Base-by-base conservation (phyloP, 176 grass and related monocot species). In the Miscanthus lutarioriparius region DNA sequence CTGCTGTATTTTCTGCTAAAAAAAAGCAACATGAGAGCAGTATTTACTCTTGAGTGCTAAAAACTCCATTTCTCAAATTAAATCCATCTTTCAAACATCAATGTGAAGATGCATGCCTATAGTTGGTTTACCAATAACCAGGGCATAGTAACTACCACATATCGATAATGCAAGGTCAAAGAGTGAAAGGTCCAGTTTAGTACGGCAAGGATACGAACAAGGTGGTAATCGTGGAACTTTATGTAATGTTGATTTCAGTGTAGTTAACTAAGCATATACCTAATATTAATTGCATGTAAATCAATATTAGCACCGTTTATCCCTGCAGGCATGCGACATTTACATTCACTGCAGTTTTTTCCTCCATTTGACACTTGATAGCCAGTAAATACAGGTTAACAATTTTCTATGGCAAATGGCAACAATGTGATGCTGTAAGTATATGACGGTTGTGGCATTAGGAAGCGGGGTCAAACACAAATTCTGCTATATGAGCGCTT, bases 271-370 rank as follows among this genome's bases (percentile, higher is more conserved):
- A 77, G 64, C 33, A 10, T 40, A 70, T 47, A 25, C 4, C 9
- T 7, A 78, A 22, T 25, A 23, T 45, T 20, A 44, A 75, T 75
- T 69, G 33, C 28, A 72, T 67, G 56, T 27, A 9, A 61, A 82
- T 72, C 27, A 43, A 77, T 10, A 80, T 39, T 76, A 82, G 10
- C 54, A 82, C 15, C 3, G 44, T 82, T 71, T 80, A 15, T 78
- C 15, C 64, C 62, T 41, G 30, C 9, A 70, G 16, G 19, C 66
- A 83, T 62, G 45, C 6, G 38, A 17, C 39, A 22, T 33, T 13
- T 47, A 20, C 16, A 79, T 22, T 25, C 23, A 73, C 17, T 38
- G 5, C 1, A 72, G 16, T 0, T 47, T 47, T 66, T 26, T 38
- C 70, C 53, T 72, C 53, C 15, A 32, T 65, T 79, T 11, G 3